Evolutionary conservation across 306 rosid species (phyloP), one percentile per base, ranked within the genome.

Genomic region (Casuarina cunninghamiana): DNA sequence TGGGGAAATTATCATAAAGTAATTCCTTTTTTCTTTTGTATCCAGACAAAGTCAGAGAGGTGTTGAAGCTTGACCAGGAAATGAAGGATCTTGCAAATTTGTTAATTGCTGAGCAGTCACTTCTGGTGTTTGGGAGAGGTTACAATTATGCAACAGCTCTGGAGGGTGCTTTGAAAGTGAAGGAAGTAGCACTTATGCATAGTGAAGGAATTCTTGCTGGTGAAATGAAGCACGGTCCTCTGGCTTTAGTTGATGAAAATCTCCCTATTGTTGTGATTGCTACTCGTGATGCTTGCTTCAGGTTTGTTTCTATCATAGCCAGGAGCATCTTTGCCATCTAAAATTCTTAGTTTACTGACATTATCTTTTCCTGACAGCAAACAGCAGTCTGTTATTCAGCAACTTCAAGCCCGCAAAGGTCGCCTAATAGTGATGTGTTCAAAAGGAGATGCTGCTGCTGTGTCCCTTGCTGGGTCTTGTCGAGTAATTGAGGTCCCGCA

Each of bases 191-290:
- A 57, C 97, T 93, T 50, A 95, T 90, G 97, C 99, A 95, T 46
- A 95, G 99, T 57, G 99, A 95, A 87, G 99, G 99, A 80, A 93
- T 95, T 83, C 99, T 95, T 76, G 99, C 99, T 1, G 97, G 99
- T 82, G 99, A 95, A 91, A 95, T 95, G 99, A 95, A 95, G 81
- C 99, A 95, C 49, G 99, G 99, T 17, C 99, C 99, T 58, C 82
- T 95, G 87, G 99, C 99, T 17, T 82, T 95, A 68, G 99, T 95
- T 61, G 99, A 95, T 81, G 99, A 95, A 90, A 93, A 78, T 85
- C 97, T 95, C 76, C 96, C 97, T 0, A 91, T 84, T 71, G 82
- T 93, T 76, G 99, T 95, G 79, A 84, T 95, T 57, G 99, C 99
- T 66, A 95, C 97, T 10, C 97, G 91, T 5, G 99, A 95, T 85